Evolutionary conservation across 2,329 filamentous ascomycete species (phyloP).

Genomic region (Didymella exigua): DNA sequence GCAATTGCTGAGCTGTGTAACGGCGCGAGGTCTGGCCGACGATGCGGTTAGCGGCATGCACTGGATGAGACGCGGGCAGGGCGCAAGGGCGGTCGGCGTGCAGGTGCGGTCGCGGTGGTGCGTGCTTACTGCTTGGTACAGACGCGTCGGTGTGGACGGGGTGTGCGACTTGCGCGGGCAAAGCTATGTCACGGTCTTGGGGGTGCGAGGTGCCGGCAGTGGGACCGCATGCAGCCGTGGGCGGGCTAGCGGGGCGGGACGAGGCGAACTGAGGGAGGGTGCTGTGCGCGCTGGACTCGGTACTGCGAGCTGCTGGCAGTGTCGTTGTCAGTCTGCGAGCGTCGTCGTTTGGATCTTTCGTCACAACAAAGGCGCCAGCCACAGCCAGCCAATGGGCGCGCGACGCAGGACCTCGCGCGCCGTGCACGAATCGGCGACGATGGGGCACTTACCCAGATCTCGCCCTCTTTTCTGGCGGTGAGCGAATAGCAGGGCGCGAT

Average conservation of each 20-base stretch:
- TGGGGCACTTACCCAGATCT: background rate
- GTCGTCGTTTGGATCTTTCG: slow-evolving; percentile 5
- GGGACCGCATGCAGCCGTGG: slow-evolving; percentile 24
- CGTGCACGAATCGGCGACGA: slow-evolving; percentile 1
- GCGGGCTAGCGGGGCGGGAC: slow-evolving; percentile 15
- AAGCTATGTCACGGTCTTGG: slow-evolving; percentile 6
- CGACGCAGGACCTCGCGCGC: background rate
- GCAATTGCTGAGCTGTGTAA: slow-evolving; percentile 42
- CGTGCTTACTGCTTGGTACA: slow-evolving; percentile 4
- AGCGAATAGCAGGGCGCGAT: slow-evolving; percentile 1
- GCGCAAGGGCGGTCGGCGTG: slow-evolving; percentile 1
- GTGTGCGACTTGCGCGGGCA: slow-evolving; percentile 20
- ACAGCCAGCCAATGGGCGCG: slow-evolving; percentile 18
- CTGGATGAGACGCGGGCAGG: slow-evolving; percentile 7
- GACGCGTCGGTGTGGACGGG: slow-evolving; percentile 14
- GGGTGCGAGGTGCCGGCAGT: slow-evolving; percentile 6
- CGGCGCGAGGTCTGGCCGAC: slow-evolving; percentile 30
- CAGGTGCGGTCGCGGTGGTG: background rate
- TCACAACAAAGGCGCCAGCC: slow-evolving; percentile 20
- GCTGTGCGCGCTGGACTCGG: background rate
- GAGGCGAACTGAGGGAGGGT: slow-evolving; percentile 7
- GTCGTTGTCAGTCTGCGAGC: slow-evolving; percentile 20
- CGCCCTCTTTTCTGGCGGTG: background rate
- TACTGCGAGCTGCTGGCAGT: slow-evolving; percentile 10
- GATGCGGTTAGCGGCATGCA: slow-evolving; percentile 45